Conservation (phyloP, 2,329 filamentous ascomycete species). For the Fusarium ambrosium region DNA sequence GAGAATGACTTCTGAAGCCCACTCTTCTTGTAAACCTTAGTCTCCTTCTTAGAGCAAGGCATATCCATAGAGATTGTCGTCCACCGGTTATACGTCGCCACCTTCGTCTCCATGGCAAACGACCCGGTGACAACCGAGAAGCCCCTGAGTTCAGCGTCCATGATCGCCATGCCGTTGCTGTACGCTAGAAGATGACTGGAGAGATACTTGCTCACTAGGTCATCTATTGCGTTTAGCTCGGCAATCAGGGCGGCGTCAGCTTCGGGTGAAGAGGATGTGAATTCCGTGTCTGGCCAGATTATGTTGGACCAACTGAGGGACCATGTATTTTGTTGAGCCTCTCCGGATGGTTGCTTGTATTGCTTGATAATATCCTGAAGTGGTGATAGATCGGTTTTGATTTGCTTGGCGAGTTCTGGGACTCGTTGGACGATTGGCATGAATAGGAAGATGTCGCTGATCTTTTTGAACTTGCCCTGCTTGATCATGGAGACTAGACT, state of each 20-base stretch:
- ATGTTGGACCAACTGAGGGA: background rate
- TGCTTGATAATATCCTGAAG: background rate
- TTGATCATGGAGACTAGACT: background rate
- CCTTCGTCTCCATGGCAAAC: background rate
- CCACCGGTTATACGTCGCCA: background rate
- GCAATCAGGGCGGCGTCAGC: background rate
- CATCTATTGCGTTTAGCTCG: background rate
- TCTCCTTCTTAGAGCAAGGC: background rate
- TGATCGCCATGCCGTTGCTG: background rate
- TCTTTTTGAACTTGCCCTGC: background rate
- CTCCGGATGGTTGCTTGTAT: background rate
- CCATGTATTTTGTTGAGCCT: background rate
- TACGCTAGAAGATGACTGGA: background rate
- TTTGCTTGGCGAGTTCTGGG: background rate
- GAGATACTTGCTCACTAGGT: background rate
- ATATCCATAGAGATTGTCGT: background rate
- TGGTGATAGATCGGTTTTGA: background rate
- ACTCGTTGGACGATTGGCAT: background rate
- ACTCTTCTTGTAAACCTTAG: background rate
- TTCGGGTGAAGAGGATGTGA: background rate
- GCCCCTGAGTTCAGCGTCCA: background rate
- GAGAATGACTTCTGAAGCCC: background rate
- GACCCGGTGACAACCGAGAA: background rate
- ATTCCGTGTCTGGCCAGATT: background rate
- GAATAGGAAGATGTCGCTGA: conserved; percentile 1